Evolutionary conservation across 192 early-diverging fungal genomes (phyloP), one percentile per base, ranked within the genome.

Genomic region (Backusella australiensis): DNA sequence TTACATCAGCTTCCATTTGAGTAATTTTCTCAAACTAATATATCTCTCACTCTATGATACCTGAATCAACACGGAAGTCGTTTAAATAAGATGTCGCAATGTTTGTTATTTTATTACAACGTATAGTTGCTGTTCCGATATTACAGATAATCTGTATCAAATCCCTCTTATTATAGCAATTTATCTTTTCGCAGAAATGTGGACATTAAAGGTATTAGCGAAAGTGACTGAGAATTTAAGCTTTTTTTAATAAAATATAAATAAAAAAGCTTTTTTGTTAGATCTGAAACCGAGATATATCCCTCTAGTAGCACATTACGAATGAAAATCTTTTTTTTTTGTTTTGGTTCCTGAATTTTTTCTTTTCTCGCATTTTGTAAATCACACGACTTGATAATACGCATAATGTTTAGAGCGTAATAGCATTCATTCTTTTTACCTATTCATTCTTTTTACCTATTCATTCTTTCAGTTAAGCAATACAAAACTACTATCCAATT

Each of bases 191-290:
- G 8, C n/a, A 14, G 29, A 29, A 63, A 63, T 63, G 56, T 63
- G 56, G 56, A 21, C 56, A 19, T 63, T 23, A 63, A 63, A 26
- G 56, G 56, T 63, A 63, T 26, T 63, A 63, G 9, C 11, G 11
- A 63, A 26, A 63, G 56, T 63, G 56, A 63, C 56, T 63, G 56
- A 29, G 56, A 63, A 29, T 63, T 63, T 63, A 63, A 63, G 12
- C 53, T 59, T 59, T 59, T 59, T 59, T 59, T 59, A 59, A 59
- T 21, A 59, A 26, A 53, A 23, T 17, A 44, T 44, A 44, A 44
- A 44, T 44, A 44, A 59, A 59, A 63, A 29, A 63, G 56, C 56
- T 29, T 14, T 6, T 63, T 63, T 63, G 12, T 63, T 63, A 63
- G 56, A 63, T 63, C 56, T 23, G 56, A 63, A 63, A 63, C 56